These are phyloP conservation scores for Pestalotiopsis sp. DNA, from an alignment of 2,329 filamentous ascomycete genomes.

Conservation along the genomic window DNA sequence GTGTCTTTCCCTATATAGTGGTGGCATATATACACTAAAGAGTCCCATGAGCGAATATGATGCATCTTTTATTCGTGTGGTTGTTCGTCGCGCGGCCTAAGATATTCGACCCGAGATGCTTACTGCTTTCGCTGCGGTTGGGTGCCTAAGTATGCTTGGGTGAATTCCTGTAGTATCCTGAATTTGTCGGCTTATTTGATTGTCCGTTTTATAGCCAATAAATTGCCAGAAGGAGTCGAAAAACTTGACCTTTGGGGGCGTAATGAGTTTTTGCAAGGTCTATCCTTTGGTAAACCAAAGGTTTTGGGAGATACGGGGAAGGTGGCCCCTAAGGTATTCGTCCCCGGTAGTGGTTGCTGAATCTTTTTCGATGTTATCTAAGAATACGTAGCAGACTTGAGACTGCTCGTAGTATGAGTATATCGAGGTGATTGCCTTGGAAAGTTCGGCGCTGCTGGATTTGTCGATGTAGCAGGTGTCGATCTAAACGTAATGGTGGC, in stretches of 20 bases:
- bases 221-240: background rate
- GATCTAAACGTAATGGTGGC: background rate
- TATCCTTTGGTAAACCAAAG: background rate
- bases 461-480: slow-evolving; percentile 7
- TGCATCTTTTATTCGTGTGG: background rate
- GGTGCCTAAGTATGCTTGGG: background rate
- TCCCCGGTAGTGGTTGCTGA: no score
- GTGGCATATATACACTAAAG: background rate
- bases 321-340: background rate
- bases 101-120: background rate
- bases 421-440: slow-evolving; percentile 1
- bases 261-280: background rate
- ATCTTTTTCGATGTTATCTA: background rate
- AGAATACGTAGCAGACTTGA: background rate
- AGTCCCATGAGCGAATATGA: background rate
- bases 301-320: background rate
- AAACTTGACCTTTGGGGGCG: background rate
- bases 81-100: background rate
- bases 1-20: background rate
- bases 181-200: background rate
- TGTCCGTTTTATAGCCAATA: no score
- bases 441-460: background rate
- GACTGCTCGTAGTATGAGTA: background rate
- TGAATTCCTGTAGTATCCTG: background rate
- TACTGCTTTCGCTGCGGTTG: background rate